Base-by-base conservation (phyloP, 371 early-diverging fungal genomes). In the Funneliformis caledonium region DNA sequence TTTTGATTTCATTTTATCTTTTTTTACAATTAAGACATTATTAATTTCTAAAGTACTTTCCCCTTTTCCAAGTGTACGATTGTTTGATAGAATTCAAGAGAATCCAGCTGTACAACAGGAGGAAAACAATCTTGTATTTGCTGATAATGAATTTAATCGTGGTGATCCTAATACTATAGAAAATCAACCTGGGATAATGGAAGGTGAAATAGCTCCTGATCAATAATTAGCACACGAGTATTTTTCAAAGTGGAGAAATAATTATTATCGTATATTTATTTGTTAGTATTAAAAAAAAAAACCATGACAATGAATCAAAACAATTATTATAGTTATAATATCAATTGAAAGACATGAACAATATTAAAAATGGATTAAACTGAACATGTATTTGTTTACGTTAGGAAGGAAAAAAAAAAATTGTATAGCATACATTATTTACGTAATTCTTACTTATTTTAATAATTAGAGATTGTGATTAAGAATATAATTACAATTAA, bases 11-110 rank as follows among this genome's bases (percentile, higher is more conserved):
- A 37, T 37, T 37, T 37, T 37, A 37, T 37, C 37, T 37, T 37
- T 26, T 26, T 26, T 37, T 37, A 37, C 37, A 37, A 2, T 37
- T n/a, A 50, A 2, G 60, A 11, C 42, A 11, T 59, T 14, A 12
- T 72, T 8, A 37, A 4, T 19, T 16, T 42, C 19, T 61, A 52
- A 9, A 16, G 9, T 11, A 11, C 10, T 75, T 61, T 60, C 1
- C 43, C 61, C 10, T 33, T 61, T 75, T 60, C 42, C 60, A 22
- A 65, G 77, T 11, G 77, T 65, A 43, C 47, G 77, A 12, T 37
- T 77, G n/a, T 48, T 77, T 48, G 77, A 76, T 47, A 65, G 77
- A 43, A 22, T 43, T 65, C 65, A 61, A 43, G 45, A 69, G 19
- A 43, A 43, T 45, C 69, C 69, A 19, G 45, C 10, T 5, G 43